phyloP scores from a whole-genome alignment of 2,329 filamentous ascomycete genomes.

The Mycosphaerelloides madeirae region DNA sequence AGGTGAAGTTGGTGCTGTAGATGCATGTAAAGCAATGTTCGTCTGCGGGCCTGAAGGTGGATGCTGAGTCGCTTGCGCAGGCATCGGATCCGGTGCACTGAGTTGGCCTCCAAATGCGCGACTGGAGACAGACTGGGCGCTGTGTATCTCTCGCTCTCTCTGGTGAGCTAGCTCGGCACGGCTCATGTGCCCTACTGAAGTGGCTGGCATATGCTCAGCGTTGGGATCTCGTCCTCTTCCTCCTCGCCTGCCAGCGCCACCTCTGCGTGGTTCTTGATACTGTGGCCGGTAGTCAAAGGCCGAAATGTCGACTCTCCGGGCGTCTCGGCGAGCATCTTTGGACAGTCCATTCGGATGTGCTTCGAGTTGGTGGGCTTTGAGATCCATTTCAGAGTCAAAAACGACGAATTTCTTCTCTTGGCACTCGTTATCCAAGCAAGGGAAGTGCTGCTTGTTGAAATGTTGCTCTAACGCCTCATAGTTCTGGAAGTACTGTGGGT shows the following conservation, averaged over 20 bases:
- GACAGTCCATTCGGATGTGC: constrained; percentile 74
- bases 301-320: constrained; percentile 79
- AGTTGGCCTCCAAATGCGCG: constrained; percentile 73
- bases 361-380: constrained; percentile 87
- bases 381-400: constrained; percentile 88
- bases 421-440: constrained; percentile 81
- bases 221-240: constrained; percentile 81
- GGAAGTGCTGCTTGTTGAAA: constrained; percentile 80
- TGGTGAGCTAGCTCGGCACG: constrained; percentile 89
- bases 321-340: constrained; percentile 78
- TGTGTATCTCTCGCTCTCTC: constrained; percentile 85
- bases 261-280: constrained; percentile 58
- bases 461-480: constrained; percentile 83
- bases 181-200: constrained; percentile 72
- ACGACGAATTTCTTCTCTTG: constrained; percentile 97
- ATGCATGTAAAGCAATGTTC: constrained; percentile 33
- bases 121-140: constrained; percentile 71
- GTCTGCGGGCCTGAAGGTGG: constrained; percentile 28
- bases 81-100: constrained; percentile 41
- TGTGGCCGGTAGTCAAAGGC: constrained; percentile 73
- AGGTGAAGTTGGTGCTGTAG: constrained; percentile 32
- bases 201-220: constrained; percentile 69
- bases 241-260: constrained; percentile 41
- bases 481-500: constrained; percentile 86
- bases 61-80: constrained; percentile 21